phyloP scores from a whole-genome alignment of 805 yeast species.

The Zygotorulaspora chibaensis region DNA sequence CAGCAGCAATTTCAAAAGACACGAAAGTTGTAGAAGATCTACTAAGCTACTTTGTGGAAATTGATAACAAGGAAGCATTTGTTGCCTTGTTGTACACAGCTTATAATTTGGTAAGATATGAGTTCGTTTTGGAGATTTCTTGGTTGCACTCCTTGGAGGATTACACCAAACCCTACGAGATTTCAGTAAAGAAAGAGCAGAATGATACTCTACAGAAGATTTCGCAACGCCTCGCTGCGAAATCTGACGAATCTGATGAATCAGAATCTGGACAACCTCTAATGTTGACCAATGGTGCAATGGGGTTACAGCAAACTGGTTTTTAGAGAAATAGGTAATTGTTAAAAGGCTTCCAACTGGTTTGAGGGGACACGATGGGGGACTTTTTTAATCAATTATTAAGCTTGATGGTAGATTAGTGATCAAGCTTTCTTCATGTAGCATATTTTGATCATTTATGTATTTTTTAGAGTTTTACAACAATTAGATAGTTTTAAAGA shows the following conservation, averaged over 20 bases:
- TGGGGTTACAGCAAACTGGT: conserved; percentile 70
- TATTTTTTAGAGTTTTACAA: not conserved
- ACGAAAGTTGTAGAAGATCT: conserved; percentile 83
- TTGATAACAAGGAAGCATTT: conserved; percentile 93
- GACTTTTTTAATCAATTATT: not conserved
- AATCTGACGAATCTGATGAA: conserved; percentile 49
- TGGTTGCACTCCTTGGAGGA: conserved; percentile 86
- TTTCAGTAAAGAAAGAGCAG: conserved; percentile 79
- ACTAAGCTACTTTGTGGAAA: conserved; percentile 87
- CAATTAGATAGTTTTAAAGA: not conserved
- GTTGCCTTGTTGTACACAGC: conserved; percentile 84
- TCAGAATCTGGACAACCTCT: conserved; percentile 61
- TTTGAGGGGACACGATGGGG: conserved; percentile 14
- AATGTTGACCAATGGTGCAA: conserved; percentile 77
- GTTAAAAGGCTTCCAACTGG: conserved; percentile 11
- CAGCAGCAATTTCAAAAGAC: conserved; percentile 79
- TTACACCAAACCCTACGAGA: conserved; percentile 87
- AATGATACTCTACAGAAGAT: conserved; percentile 60
- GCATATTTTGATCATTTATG: not conserved
- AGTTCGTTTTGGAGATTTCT: conserved; percentile 79
- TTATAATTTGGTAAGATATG: conserved; percentile 74
- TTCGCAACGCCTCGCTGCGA: conserved; percentile 66
- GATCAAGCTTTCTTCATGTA: no score
- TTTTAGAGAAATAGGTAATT: conserved; percentile 51
- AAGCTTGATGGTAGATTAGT: no score